phyloP scores from a whole-genome alignment of 1,139 yeast species.

The Petasospora rhodanensis region DNA sequence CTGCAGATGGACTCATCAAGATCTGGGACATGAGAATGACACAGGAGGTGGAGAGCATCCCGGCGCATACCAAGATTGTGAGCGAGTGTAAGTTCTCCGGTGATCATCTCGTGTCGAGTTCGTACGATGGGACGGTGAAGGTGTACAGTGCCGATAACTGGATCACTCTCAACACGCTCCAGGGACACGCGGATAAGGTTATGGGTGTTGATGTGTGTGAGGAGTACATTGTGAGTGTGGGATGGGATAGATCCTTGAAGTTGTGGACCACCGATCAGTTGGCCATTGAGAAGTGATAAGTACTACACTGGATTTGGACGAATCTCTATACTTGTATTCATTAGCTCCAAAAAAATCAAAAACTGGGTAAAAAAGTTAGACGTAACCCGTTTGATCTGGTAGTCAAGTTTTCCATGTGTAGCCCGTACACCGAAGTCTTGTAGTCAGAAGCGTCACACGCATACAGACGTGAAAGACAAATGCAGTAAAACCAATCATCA shows the following conservation, averaged over 20 bases:
- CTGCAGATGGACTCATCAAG: conserved; percentile 77
- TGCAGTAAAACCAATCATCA: too few relatives aligned
- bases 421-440: too few relatives aligned
- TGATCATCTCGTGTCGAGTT: conserved; percentile 48
- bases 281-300: too few relatives aligned
- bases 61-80: conserved; percentile 74
- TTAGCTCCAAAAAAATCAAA: too few relatives aligned
- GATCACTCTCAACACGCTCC: conserved; percentile 50
- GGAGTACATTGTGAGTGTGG: conserved; percentile 53
- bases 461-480: too few relatives aligned
- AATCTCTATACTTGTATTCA: too few relatives aligned
- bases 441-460: too few relatives aligned
- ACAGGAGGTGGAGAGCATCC: conserved; percentile 47
- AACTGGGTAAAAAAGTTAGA: too few relatives aligned
- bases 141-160: conserved; percentile 75
- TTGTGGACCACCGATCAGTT: conserved; percentile 40
- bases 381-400: too few relatives aligned
- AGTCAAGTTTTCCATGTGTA: too few relatives aligned
- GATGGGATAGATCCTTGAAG: conserved; percentile 81
- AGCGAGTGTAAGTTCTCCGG: conserved; percentile 59
- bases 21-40: conserved; percentile 79
- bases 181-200: conserved; percentile 67
- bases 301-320: too few relatives aligned
- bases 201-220: conserved; percentile 61
- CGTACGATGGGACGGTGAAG: conserved; percentile 67